These are phyloP conservation scores for Porogramme epimiltina DNA, from an alignment of 1,284 basidiomycete species.

Conservation along the genomic window DNA sequence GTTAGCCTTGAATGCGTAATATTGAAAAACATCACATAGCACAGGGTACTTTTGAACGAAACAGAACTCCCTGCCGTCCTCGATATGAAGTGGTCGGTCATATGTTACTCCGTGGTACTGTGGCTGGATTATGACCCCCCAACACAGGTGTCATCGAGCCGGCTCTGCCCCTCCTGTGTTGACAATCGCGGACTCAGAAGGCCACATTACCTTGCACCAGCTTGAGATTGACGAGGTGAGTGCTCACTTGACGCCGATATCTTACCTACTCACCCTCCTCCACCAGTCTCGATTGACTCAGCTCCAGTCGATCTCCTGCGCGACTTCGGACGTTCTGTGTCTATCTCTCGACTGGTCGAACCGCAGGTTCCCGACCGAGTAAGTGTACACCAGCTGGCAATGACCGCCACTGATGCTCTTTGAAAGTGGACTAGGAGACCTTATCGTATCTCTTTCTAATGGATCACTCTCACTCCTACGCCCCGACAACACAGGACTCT, in stretches of 20 bases:
- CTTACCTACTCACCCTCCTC: neutral
- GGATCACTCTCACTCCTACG: slow-evolving; percentile 69
- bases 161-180: slow-evolving; percentile 48
- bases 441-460: slow-evolving; percentile 82
- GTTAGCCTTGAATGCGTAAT: neutral
- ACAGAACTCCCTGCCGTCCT: slow-evolving; percentile 80
- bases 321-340: slow-evolving; percentile 64
- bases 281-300: slow-evolving; percentile 47
- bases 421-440: slow-evolving; percentile 48
- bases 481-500: slow-evolving; percentile 44
- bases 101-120: neutral
- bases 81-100: slow-evolving; percentile 88
- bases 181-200: slow-evolving; percentile 84
- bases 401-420: neutral
- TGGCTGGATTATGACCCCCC: neutral
- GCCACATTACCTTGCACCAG: slow-evolving; percentile 65
- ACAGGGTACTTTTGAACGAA: slow-evolving; percentile 66
- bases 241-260: neutral
- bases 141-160: slow-evolving; percentile 58
- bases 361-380: slow-evolving; percentile 42
- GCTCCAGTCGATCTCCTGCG: slow-evolving; percentile 56
- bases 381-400: neutral
- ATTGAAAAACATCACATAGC: slow-evolving; percentile 2
- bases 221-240: slow-evolving; percentile 54
- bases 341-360: slow-evolving; percentile 91